Base-by-base conservation (phyloP, 257 asterid species). In the Solanum microdontum region DNA sequence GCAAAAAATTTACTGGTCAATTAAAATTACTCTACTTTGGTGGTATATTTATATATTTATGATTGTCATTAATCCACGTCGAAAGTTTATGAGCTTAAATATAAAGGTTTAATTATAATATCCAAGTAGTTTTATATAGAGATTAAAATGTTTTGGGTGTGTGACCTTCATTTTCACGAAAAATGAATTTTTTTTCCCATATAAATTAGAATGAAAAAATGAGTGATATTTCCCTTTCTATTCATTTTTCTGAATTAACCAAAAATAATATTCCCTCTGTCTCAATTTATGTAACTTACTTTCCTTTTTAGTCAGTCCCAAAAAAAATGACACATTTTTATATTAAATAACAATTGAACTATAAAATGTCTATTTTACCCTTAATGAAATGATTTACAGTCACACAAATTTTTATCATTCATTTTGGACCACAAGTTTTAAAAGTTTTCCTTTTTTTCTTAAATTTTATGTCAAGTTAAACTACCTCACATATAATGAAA, bases 301-400 rank as follows among this genome's bases (percentile, higher is more conserved):
- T 37, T 37, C 0, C 3, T 37, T 37, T 37, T 37, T 37, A 37
- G 0, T 37, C 11, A 2, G 11, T 37, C 3, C 0, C 1, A 37
- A 37, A 37, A 37, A 37, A 0, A 37, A 0, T 37, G 40, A 37
- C 3, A 37, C 3, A 37, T 37, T 37, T 37, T 37, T 37, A 37
- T 37, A 37, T 37, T 37, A 37, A 37, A 3, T 37, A 37, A 37
- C 0, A 37, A 37, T 37, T 37, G 7, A 37, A 37, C 40, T 37
- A 37, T 37, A 37, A 37, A 37, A 37, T 37, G 3, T 37, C 40
- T 37, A 37, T 37, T 37, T 37, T 37, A 37, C 1, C 11, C 40
- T 0, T 37, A 37, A 37, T 37, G 40, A 37, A 37, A 37, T 37
- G 11, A 37, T 37, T 37, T 37, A 37, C 40, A 8, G 11, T 37